Conservation (phyloP, 148 eudicot genomes). For the Limonium bicolor region DNA sequence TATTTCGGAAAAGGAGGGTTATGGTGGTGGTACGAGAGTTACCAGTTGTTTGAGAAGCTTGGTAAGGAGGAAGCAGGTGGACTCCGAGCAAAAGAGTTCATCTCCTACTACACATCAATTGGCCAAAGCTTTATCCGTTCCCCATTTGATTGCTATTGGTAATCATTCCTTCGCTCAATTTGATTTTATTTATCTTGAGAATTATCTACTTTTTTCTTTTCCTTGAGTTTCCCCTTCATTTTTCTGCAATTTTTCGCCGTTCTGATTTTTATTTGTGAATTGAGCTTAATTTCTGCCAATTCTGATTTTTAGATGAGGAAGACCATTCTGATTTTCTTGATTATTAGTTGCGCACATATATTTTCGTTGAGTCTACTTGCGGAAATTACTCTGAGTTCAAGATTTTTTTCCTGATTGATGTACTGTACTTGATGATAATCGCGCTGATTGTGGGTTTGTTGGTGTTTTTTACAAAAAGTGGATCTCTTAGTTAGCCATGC, state of each 20-base stretch:
- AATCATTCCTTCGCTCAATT: conserved; percentile 4
- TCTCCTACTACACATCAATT: conserved; percentile 34
- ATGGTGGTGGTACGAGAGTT: conserved; percentile 5
- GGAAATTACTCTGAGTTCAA: too few relatives aligned
- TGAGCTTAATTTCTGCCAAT: too few relatives aligned
- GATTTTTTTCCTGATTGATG: too few relatives aligned
- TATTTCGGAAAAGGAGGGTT: not conserved
- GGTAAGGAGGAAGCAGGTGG: conserved; percentile 73
- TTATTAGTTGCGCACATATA: too few relatives aligned
- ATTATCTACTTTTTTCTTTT: not conserved
- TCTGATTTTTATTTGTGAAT: too few relatives aligned
- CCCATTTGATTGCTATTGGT: conserved; percentile 86
- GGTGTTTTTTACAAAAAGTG: too few relatives aligned
- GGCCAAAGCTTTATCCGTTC: conserved; percentile 59
- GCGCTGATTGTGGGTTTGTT: too few relatives aligned
- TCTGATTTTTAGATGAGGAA: too few relatives aligned
- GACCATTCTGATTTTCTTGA: too few relatives aligned
- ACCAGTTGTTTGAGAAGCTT: conserved; percentile 29
- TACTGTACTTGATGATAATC: too few relatives aligned
- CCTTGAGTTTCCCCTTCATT: conserved; percentile 2
- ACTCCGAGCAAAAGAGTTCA: conserved; percentile 32
- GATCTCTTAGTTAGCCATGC: too few relatives aligned
- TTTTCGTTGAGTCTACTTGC: too few relatives aligned
- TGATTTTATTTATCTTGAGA: not conserved
- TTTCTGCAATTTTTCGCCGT: not conserved